Base-by-base conservation (phyloP, 305 asterid genomes). In the Fraxinus albicans region DNA sequence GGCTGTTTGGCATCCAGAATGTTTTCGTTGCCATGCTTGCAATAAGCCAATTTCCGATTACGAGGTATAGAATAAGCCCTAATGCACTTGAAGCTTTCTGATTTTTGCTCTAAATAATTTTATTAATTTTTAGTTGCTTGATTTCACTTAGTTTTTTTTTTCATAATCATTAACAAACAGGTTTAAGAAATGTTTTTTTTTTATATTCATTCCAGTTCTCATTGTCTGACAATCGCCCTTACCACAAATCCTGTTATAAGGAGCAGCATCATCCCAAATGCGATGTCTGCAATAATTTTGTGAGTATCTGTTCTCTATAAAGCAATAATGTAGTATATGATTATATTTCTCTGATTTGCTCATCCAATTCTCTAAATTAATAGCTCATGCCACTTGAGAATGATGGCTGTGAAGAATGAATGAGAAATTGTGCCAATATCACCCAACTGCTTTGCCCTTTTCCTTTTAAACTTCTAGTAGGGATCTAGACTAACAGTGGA, bases 1-100 rank as follows among this genome's bases (percentile, higher is more conserved):
- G 69, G 90, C 91, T 83, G 90, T 90, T 80, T 97, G 99, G 99
- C 99, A 97, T 90, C 98, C 99, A 21, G 99, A 93, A 83, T 97
- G 99, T 83, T 97, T 95, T 73, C 82, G 93, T 60, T 97, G 99
- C 84, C 89, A 88, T 83, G 92, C 90, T 80, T 97, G 99, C 89
- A 85, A 85, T 84, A 90, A 29, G n/a, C 97, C 99, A 6, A 97
- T 97, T 77, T 92, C 99, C 77, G 99, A 97, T 89, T 86, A 90
- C 76, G 99, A 97, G 99, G 99, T 95, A 78, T 80, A 83, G 81
- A 85, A 87, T 80, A 76, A 31, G 23, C 73, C 84, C 75, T 80
- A 73, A 77, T 50, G 67, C 73, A 53, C 55, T 70, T 5, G 77
- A 38, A 58, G 72, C 74, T n/a, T 70, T 80, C 82, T 53, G 33